These are phyloP conservation scores for Hirsutella minnesotensis DNA, from an alignment of 2,329 filamentous ascomycete genomes.

Conservation along the genomic window DNA sequence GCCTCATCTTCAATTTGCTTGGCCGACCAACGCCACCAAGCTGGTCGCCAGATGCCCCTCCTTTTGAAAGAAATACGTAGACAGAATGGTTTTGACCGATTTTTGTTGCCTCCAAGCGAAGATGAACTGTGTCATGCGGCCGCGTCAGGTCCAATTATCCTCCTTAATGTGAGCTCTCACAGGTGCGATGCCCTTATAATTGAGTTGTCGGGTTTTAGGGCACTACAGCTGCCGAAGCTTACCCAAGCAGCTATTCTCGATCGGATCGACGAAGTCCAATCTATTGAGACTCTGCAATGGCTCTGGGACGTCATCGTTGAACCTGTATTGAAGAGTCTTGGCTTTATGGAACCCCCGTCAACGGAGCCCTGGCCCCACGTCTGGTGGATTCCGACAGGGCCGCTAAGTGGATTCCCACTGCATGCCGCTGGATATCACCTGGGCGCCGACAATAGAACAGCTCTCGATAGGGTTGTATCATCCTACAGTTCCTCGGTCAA, in stretches of 20 bases:
- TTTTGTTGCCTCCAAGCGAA: slow-evolving; percentile 10
- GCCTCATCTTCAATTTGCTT: no score
- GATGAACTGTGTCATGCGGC: slow-evolving; percentile 11
- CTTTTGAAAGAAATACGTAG: no score
- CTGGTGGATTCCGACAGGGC: slow-evolving; percentile 22
- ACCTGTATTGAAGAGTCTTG: slow-evolving; percentile 16
- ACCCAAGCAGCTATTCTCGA: neutral
- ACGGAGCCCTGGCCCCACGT: slow-evolving; percentile 11
- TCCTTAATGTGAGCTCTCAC: slow-evolving; percentile 16
- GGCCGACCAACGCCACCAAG: no score
- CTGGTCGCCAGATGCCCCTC: no score
- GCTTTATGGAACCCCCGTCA: slow-evolving; percentile 7
- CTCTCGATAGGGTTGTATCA: slow-evolving; percentile 22
- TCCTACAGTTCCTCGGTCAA: slow-evolving; percentile 23
- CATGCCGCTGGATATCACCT: slow-evolving; percentile 21
- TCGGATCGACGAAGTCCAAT: neutral
- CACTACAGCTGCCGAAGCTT: slow-evolving; percentile 9
- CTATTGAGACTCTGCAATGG: slow-evolving; percentile 12
- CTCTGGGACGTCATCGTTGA: slow-evolving; percentile 16
- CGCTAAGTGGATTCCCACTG: slow-evolving; percentile 16
- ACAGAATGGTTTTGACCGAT: slow-evolving; percentile 11
- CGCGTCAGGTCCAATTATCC: slow-evolving; percentile 13
- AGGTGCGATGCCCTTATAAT: slow-evolving; percentile 20
- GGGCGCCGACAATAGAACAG: slow-evolving; percentile 8
- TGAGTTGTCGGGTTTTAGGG: slow-evolving; percentile 5